A percentile compares a stretch with the other conserved stretches of the same genome.
These are phyloP conservation scores for Cicer judaicum DNA, from an alignment of 306 rosid species.

Conservation along the genomic window DNA sequence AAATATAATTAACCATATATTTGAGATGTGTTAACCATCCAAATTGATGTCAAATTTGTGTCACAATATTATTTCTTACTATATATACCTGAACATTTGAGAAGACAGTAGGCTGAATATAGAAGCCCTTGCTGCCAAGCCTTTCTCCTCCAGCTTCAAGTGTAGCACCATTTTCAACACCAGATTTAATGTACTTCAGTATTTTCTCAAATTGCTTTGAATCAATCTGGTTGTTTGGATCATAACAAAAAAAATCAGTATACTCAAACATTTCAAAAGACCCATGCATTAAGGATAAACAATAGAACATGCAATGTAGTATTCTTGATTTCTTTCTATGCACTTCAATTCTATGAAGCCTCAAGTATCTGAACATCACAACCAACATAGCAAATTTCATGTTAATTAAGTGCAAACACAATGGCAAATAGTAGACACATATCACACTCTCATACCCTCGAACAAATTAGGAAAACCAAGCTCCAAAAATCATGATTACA, in stretches of 20 bases:
- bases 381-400: background rate
- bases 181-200: slow-evolving; percentile 66
- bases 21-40: too few relatives aligned
- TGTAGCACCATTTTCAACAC: slow-evolving; percentile 80
- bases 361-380: slow-evolving; percentile 14
- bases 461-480: slow-evolving; percentile 14
- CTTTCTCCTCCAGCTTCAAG: slow-evolving; percentile 91
- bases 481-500: background rate
- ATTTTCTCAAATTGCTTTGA: slow-evolving; percentile 80
- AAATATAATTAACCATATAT: too few relatives aligned
- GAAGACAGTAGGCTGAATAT: slow-evolving; percentile 87
- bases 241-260: slow-evolving; percentile 35
- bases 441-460: background rate
- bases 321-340: slow-evolving; percentile 33
- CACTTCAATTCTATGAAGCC: slow-evolving; percentile 2
- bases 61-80: too few relatives aligned
- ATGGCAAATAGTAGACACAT: background rate
- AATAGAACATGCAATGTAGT: slow-evolving; percentile 25
- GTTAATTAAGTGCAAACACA: background rate
- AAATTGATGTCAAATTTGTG: too few relatives aligned
- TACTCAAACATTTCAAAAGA: slow-evolving; percentile 23
- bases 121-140: slow-evolving; percentile 75
- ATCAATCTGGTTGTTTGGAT: slow-evolving; percentile 62
- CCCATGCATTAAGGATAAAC: background rate
- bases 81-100: slow-evolving; percentile 62